These are phyloP conservation scores for Phytophthora aleatoria DNA, from an alignment of 352 stramenopile species.

Conservation along the genomic window DNA sequence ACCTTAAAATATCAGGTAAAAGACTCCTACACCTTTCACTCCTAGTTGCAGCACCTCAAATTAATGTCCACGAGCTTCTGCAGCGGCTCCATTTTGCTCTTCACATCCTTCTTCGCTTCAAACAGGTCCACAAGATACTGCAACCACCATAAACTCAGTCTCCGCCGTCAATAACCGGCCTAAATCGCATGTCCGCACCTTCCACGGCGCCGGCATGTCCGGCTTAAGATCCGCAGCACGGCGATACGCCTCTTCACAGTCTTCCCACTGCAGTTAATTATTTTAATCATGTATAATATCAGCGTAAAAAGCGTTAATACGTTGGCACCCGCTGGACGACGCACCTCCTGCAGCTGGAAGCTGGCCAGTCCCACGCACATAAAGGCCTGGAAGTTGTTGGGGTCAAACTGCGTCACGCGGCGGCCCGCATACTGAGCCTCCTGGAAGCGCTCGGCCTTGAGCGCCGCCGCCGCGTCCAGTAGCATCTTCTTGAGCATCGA, in stretches of 20 bases:
- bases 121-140: constrained; percentile 83
- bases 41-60: constrained; percentile 42
- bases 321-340: constrained; percentile 1
- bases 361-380: constrained; percentile 82
- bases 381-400: constrained; percentile 83
- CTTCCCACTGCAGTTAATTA: constrained; percentile 50
- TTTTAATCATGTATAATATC: not conserved
- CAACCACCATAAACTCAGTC: constrained; percentile 9
- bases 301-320: not conserved
- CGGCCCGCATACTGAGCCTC: constrained; percentile 68
- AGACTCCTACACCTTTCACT: not conserved
- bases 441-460: constrained; percentile 80
- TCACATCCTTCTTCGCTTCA: constrained; percentile 47
- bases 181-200: constrained; percentile 42
- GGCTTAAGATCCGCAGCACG: constrained; percentile 74
- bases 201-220: constrained; percentile 78
- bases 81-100: constrained; percentile 70
- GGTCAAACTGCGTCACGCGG: constrained; percentile 76
- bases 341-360: constrained; percentile 72
- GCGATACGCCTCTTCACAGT: constrained; percentile 70
- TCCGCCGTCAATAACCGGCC: not conserved
- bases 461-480: constrained; percentile 64
- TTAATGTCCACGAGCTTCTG: constrained; percentile 80
- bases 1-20: constrained; percentile 14
- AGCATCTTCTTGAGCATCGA: constrained; percentile 81